Evolutionary conservation across 208 protist species (phyloP), one percentile per base, ranked within the genome.

Genomic region (Crithidia acanthocephali): DNA sequence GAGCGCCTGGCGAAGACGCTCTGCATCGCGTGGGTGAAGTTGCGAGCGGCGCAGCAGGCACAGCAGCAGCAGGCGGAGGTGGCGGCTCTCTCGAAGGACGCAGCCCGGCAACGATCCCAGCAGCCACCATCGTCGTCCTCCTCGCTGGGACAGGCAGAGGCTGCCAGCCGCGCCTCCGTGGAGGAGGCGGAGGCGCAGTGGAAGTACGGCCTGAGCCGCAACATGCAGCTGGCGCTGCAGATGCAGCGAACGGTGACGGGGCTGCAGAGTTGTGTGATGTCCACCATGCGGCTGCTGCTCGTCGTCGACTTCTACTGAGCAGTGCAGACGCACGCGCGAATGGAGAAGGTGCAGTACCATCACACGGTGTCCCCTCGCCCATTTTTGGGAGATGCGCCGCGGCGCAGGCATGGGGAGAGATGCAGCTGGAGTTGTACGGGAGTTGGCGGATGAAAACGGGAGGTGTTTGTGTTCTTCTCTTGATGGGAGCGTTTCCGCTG

Each of bases 271-370:
- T 84, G 70, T 35, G 87, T 76, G 6, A 75, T 87, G 51, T 79
- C 87, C 0, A 60, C 91, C 27, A 91, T 91, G 85, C 83, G 84
- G 0, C 76, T 90, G 63, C 68, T 93, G 64, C 55, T 91, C 52
- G 72, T 95, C 0, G 62, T 95, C 1, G 87, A 95, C 15, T 65
- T 65, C 44, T 65, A 53, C 45, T 50, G 45, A 50, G n/a, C n/a
- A n/a, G n/a, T n/a, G n/a, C n/a, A n/a, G n/a, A n/a, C n/a, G n/a
- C n/a, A n/a, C n/a, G n/a, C n/a, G n/a, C n/a, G 37, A 42, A 42
- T 15, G 37, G 13, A 42, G 13, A 13, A 42, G 37, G 37, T 42
- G 37, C 13, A n/a, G n/a, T 42, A 42, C 13, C 9, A 42, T 42
- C 37, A 42, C n/a, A n/a, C n/a, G n/a, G n/a, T n/a, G n/a, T n/a